A percentile compares a stretch with the other conserved stretches of the same genome.
Conservation (phyloP, 2,329 filamentous ascomycete genomes). For the Zymoseptoria pseudotritici region DNA sequence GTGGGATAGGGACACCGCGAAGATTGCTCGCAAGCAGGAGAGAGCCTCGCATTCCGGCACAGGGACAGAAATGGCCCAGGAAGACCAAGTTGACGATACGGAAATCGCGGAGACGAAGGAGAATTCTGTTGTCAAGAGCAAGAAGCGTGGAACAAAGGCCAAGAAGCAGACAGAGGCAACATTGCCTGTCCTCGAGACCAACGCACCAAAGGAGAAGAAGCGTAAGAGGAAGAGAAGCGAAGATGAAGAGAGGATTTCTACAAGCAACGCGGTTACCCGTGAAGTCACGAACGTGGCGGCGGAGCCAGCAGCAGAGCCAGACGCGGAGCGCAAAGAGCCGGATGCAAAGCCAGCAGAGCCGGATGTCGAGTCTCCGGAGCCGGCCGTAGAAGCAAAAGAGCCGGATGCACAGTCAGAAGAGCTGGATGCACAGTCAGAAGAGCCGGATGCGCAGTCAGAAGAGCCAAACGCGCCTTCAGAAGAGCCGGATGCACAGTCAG, state of each 20-base stretch:
- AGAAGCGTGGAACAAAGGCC: not conserved
- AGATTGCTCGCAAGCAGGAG: not conserved
- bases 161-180: not conserved
- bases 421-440: not conserved
- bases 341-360: not conserved
- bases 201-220: not conserved
- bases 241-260: not conserved
- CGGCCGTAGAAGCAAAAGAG: no score
- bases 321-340: not conserved
- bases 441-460: not conserved
- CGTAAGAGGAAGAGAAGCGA: not conserved
- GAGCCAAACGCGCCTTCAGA: not conserved
- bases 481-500: not conserved
- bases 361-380: no score
- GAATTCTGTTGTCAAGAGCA: not conserved
- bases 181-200: not conserved
- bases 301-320: not conserved
- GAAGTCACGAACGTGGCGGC: not conserved
- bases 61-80: not conserved
- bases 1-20: not conserved
- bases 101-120: not conserved
- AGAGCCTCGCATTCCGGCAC: not conserved
- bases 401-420: not conserved
- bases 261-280: not conserved
- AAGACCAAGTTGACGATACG: not conserved